phyloP scores from a whole-genome alignment of 257 asterid species.

The Verbena officinalis region DNA sequence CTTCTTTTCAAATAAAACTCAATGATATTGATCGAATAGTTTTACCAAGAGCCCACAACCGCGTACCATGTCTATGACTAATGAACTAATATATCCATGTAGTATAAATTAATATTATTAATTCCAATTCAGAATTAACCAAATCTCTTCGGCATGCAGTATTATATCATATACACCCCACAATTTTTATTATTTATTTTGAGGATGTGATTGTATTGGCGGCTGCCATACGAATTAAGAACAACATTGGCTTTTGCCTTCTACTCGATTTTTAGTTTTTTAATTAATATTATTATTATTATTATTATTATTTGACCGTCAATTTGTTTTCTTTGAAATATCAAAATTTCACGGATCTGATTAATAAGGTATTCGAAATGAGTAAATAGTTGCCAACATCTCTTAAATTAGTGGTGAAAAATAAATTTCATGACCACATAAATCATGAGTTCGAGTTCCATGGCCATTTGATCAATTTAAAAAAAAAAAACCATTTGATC shows the following conservation, averaged over 20 bases:
- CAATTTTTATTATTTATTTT: background rate
- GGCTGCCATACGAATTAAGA: constrained; percentile 6
- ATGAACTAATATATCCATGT: constrained; percentile 3
- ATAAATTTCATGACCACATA: no score
- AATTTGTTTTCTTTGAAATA: background rate
- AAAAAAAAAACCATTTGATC: no score
- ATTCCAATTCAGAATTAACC: background rate
- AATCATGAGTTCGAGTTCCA: no score
- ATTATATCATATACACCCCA: no score
- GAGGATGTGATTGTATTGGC: constrained; percentile 2
- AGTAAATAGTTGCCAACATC: no score
- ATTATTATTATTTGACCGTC: constrained; percentile 7
- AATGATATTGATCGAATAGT: no score
- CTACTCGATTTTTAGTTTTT: background rate
- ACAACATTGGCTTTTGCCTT: no score
- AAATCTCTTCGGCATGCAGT: background rate
- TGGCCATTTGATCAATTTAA: no score
- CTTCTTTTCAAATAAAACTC: no score
- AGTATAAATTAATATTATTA: background rate
- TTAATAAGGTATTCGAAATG: background rate
- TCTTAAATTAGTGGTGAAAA: no score
- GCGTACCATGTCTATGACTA: no score
- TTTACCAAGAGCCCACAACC: no score
- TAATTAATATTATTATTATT: background rate
- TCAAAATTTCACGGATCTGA: background rate